phyloP scores from a whole-genome alignment of 2,329 filamentous ascomycete species.

The Xylariales sp. region DNA sequence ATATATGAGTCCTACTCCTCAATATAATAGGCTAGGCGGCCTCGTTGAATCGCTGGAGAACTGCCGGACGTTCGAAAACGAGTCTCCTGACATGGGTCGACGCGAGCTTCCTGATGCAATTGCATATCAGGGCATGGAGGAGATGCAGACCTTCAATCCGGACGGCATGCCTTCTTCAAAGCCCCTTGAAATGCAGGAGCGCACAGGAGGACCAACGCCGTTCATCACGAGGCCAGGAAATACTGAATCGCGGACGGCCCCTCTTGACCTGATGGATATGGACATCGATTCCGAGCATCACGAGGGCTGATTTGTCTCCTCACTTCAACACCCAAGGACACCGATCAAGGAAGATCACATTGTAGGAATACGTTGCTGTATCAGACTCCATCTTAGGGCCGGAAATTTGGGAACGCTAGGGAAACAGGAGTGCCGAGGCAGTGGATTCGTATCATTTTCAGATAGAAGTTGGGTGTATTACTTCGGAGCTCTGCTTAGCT shows the following conservation, averaged over 20 bases:
- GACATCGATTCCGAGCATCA: background rate
- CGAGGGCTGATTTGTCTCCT: no score
- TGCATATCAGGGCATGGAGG: conserved; percentile 9
- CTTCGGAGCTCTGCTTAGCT: no score
- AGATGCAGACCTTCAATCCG: conserved; percentile 8
- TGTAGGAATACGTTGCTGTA: no score
- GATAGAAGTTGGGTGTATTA: no score
- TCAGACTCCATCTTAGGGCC: no score
- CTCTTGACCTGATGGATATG: background rate
- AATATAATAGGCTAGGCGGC: conserved; percentile 13
- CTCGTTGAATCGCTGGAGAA: conserved; percentile 18
- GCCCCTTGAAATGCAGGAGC: conserved; percentile 46
- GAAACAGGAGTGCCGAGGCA: no score
- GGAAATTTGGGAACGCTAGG: no score
- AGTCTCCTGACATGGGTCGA: background rate
- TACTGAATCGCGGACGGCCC: background rate
- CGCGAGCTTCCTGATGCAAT: background rate
- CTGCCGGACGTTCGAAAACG: conserved; percentile 13
- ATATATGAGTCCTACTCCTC: conserved; percentile 8
- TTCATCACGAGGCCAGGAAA: conserved; percentile 17
- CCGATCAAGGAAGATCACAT: no score
- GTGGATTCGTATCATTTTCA: no score
- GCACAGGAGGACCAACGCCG: conserved; percentile 20
- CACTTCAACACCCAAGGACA: no score
- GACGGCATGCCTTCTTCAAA: conserved; percentile 15